Conservation (phyloP, 345 rosid species). For the Pistacia atlantica region DNA sequence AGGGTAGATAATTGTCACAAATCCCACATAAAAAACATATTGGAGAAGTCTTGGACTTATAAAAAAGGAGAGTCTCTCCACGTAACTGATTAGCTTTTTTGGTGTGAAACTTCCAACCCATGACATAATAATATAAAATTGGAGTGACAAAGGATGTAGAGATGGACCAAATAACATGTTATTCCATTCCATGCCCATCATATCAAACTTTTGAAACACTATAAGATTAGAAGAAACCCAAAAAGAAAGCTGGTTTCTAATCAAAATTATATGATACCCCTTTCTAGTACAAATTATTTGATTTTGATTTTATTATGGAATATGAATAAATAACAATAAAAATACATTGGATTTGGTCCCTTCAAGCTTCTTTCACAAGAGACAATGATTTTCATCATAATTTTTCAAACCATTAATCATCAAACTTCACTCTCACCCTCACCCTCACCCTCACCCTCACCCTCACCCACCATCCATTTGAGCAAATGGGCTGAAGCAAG, state of each 20-base stretch:
- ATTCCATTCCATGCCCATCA: not conserved
- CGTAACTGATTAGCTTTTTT: too few relatives aligned
- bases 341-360: not conserved
- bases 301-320: not conserved
- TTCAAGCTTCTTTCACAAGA: not conserved
- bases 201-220: not conserved
- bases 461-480: too few relatives aligned
- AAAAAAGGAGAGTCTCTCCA: too few relatives aligned
- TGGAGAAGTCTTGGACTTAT: too few relatives aligned
- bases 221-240: not conserved
- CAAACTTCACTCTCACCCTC: not conserved
- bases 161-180: not conserved
- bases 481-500: too few relatives aligned
- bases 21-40: too few relatives aligned
- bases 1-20: too few relatives aligned
- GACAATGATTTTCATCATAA: not conserved
- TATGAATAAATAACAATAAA: not conserved
- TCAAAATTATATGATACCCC: not conserved
- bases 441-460: too few relatives aligned
- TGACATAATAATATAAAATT: too few relatives aligned
- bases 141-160: too few relatives aligned
- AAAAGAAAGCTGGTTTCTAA: slow-evolving; percentile 10
- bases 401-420: not conserved
- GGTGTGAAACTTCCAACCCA: too few relatives aligned
- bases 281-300: not conserved